Percentiles rank a stretch among this genome's conserved stretches.
Evolutionary conservation across 164 flowering plant species (phyloP).

Genomic region (Vitis cinerea): DNA sequence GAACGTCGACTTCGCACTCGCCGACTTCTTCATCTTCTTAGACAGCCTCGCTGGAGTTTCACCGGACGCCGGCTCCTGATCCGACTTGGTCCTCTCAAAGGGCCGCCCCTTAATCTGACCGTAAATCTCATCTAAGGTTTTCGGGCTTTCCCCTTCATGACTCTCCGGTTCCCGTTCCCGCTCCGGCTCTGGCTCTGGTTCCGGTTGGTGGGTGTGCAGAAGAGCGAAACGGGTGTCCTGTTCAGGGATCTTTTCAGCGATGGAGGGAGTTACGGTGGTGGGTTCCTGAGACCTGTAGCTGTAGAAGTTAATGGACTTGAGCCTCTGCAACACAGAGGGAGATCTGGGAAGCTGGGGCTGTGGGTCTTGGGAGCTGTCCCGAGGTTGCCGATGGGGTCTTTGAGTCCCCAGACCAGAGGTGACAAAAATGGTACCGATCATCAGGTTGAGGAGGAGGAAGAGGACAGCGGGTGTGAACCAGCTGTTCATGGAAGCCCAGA

Average conservation of each 20-base stretch:
- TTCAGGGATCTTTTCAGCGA: conserved; percentile 7
- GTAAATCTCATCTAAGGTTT: conserved; percentile 33
- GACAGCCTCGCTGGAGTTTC: conserved; percentile 38
- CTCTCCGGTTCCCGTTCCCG: conserved; percentile 1
- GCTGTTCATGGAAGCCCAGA: conserved; percentile 45
- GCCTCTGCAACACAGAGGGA: conserved; percentile 47
- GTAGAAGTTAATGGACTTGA: conserved; percentile 55
- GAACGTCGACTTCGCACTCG: conserved; percentile 55
- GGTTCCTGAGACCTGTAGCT: conserved; percentile 24
- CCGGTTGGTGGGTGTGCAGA: not conserved
- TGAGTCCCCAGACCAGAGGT: conserved; percentile 33
- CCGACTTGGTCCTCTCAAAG: conserved; percentile 42
- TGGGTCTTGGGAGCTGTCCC: not conserved
- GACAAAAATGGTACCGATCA: conserved; percentile 61
- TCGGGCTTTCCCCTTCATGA: not conserved
- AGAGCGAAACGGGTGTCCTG: conserved; percentile 5
- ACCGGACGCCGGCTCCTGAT: conserved; percentile 48
- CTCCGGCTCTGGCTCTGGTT: not conserved
- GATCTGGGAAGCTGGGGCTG: conserved; percentile 16
- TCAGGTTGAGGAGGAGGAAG: conserved; percentile 61
- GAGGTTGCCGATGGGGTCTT: conserved; percentile 13
- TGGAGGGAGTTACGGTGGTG: not conserved
- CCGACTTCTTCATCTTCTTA: conserved; percentile 65
- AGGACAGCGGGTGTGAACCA: conserved; percentile 79
- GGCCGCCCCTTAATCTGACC: conserved; percentile 18